phyloP scores from a whole-genome alignment of 495 filamentous ascomycete genomes.

The Tuber indicum region DNA sequence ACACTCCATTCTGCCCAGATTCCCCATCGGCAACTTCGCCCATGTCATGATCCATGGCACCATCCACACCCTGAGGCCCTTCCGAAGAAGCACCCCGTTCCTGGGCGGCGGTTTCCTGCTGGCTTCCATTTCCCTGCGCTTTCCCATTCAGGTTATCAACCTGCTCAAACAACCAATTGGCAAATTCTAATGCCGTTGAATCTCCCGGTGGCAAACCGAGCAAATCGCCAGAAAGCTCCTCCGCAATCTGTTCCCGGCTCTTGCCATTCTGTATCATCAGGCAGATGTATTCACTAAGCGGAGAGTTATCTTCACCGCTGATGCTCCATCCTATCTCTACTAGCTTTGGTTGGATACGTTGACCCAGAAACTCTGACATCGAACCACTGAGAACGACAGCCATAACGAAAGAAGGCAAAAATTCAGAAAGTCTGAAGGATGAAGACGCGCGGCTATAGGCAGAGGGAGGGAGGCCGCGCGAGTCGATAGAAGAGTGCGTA shows the following conservation, averaged over 20 bases:
- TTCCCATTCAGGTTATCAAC: conserved; percentile 57
- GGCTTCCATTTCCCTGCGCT: conserved; percentile 48
- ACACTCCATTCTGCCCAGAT: conserved; percentile 58
- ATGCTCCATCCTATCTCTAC: conserved; percentile 90
- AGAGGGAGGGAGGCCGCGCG: not conserved
- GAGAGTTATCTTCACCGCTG: conserved; percentile 69
- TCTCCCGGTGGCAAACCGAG: conserved; percentile 77
- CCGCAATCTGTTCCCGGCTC: conserved; percentile 77
- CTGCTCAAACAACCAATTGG: conserved; percentile 85
- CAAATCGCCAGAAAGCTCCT: conserved; percentile 82
- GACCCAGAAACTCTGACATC: conserved; percentile 71
- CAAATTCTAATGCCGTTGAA: conserved; percentile 72
- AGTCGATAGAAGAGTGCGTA: not conserved
- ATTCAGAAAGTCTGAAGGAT: conserved; percentile 3
- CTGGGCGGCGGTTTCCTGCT: conserved; percentile 34
- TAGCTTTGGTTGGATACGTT: conserved; percentile 80
- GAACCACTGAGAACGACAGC: conserved; percentile 65
- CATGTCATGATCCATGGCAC: conserved; percentile 61
- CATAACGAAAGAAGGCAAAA: conserved; percentile 48
- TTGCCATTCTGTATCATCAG: conserved; percentile 95
- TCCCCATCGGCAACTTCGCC: conserved; percentile 50
- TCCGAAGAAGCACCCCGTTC: conserved; percentile 33
- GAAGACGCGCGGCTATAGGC: conserved; percentile 6
- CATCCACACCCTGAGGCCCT: conserved; percentile 26
- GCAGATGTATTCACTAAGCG: conserved; percentile 90